These are phyloP conservation scores for Mycena galopus DNA, from an alignment of 768 basidiomycete genomes.

Conservation along the genomic window DNA sequence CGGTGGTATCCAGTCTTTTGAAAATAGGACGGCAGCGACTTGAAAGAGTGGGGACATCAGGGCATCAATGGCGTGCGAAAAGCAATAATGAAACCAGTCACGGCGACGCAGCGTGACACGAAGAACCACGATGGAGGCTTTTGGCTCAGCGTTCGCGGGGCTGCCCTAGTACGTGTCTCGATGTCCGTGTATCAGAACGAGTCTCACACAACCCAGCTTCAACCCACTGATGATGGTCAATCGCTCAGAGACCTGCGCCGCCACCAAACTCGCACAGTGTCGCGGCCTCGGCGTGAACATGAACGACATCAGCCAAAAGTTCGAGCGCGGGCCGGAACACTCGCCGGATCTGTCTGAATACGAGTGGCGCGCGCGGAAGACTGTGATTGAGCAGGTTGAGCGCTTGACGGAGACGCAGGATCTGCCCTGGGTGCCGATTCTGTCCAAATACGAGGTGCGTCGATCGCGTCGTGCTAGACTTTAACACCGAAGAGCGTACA, in stretches of 20 bases:
- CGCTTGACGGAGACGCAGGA: conserved; percentile 30
- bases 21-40: too few relatives aligned
- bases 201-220: conserved; percentile 32
- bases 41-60: too few relatives aligned
- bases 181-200: too few relatives aligned
- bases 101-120: too few relatives aligned
- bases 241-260: conserved; percentile 46
- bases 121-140: too few relatives aligned
- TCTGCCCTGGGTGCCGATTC: conserved; percentile 45
- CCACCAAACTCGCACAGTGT: conserved; percentile 46
- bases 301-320: conserved; percentile 47
- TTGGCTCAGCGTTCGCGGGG: too few relatives aligned
- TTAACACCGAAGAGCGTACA: conserved; percentile 38
- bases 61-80: too few relatives aligned
- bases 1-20: too few relatives aligned
- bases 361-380: conserved; percentile 45
- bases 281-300: conserved; percentile 41
- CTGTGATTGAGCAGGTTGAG: conserved; percentile 43
- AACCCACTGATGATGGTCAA: conserved; percentile 48
- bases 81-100: too few relatives aligned
- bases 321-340: conserved; percentile 35
- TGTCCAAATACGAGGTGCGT: conserved; percentile 50
- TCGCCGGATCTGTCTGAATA: conserved; percentile 41
- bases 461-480: background rate
- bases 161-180: too few relatives aligned